Evolutionary conservation across 2,329 filamentous ascomycete genomes (phyloP), one percentile per base, ranked within the genome.

Genomic region (Fusarium pseudoanthophilum): DNA sequence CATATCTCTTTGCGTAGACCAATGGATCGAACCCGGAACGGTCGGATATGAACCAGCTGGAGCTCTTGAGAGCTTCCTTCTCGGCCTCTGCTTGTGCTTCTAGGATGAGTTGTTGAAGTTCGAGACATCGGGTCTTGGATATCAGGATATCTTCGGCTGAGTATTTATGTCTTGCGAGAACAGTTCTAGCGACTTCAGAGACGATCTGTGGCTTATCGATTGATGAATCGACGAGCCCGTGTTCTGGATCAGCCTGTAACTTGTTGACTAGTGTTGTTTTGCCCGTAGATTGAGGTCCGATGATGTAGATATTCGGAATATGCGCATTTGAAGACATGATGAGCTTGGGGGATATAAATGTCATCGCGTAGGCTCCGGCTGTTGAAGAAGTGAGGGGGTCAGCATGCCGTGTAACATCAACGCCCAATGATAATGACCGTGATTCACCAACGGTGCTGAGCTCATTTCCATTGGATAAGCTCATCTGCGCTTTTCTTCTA

Each of bases 221-320:
- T 18, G 59, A 53, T 18, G 37, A 32, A 21, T 45, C 60, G 7
- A 52, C 24, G 21, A 71, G 69, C 26, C 39, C 63, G 37, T 63
- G 42, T 14, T 65, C 52, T 59, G 82, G 76, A 14, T 75, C 66
- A 1, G 34, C 59, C 30, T 76, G 73, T 5, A 86, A 76, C 3
- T 79, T 79, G 42, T 80, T 78, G 61, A 83, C 79, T 3, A 86
- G 77, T 1, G 85, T 85, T 4, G 83, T 85, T 69, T 86, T 86
- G 42, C 85, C 84, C 3, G 83, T 85, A 49, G 80, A 84, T 51
- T 85, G 84, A 7, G 84, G 81, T 6, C 85, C 84, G 36, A 85
- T 78, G 42, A 86, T 81, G 74, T 85, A 86, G 37, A 85, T 80
- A 42, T 60, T 71, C 1, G 61, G 57, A 6, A 48, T 1, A 11